Conservation (phyloP, 1,284 basidiomycete species). For the Fomitopsis betulina region DNA sequence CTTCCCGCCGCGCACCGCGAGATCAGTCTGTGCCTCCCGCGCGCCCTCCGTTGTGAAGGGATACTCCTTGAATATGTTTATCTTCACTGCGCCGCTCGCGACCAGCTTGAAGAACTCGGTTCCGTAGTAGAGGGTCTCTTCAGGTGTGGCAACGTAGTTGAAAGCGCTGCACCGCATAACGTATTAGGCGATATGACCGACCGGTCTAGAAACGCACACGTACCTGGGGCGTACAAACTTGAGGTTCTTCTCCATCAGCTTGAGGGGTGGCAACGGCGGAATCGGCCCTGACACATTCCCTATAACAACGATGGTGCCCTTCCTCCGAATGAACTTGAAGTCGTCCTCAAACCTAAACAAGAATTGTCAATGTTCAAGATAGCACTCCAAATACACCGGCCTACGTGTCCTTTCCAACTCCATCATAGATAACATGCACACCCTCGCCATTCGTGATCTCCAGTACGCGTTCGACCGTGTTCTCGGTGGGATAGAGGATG, state of each 20-base stretch:
- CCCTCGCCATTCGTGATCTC: slow-evolving; percentile 82
- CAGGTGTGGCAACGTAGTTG: slow-evolving; percentile 70
- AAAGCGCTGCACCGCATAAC: slow-evolving; percentile 37
- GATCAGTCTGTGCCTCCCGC: slow-evolving; percentile 74
- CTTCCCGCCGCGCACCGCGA: slow-evolving; percentile 58
- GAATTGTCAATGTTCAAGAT: neutral
- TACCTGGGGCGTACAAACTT: slow-evolving; percentile 76
- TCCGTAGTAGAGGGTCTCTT: slow-evolving; percentile 68
- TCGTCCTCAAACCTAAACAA: slow-evolving; percentile 69
- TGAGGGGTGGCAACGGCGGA: slow-evolving; percentile 68
- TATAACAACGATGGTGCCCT: slow-evolving; percentile 83
- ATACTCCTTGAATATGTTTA: slow-evolving; percentile 76
- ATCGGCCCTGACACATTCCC: slow-evolving; percentile 90
- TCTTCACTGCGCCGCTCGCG: slow-evolving; percentile 57
- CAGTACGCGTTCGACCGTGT: slow-evolving; percentile 68
- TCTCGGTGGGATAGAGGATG: slow-evolving; percentile 74
- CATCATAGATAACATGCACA: slow-evolving; percentile 87
- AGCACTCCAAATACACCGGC: slow-evolving; percentile 22
- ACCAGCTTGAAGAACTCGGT: slow-evolving; percentile 67
- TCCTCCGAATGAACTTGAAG: slow-evolving; percentile 76
- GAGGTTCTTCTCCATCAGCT: slow-evolving; percentile 80
- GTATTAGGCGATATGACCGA: neutral
- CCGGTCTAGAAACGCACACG: slow-evolving; percentile 18
- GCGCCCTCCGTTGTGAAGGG: slow-evolving; percentile 82
- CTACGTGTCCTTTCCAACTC: slow-evolving; percentile 90